phyloP scores from a whole-genome alignment of 768 basidiomycete species.

The Calvatia gigantea region DNA sequence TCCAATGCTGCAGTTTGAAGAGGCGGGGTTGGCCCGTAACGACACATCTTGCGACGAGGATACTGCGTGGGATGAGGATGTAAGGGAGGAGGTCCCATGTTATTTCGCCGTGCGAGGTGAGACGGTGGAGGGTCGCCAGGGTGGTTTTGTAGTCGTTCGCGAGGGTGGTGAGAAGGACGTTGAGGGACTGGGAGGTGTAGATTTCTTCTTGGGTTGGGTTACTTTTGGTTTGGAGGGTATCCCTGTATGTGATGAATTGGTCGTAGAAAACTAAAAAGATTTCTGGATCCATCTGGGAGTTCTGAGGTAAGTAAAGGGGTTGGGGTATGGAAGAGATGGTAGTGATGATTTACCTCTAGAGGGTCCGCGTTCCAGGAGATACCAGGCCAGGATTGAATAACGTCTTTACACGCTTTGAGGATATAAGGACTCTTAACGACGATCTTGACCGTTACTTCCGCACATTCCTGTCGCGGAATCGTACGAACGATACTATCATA shows the following conservation, averaged over 20 bases:
- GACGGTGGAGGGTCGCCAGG: constrained; percentile 40
- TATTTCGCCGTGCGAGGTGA: constrained; percentile 54
- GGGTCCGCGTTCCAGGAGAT: constrained; percentile 61
- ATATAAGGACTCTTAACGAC: constrained; percentile 59
- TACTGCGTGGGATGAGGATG: constrained; percentile 50
- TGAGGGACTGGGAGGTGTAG: constrained; percentile 41
- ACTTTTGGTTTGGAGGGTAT: constrained; percentile 33
- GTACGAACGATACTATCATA: constrained; percentile 51
- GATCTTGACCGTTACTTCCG: constrained; percentile 47
- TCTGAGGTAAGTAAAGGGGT: not conserved
- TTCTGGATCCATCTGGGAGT: constrained; percentile 52
- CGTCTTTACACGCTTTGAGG: constrained; percentile 52
- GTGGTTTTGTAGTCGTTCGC: constrained; percentile 47
- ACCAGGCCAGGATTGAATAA: constrained; percentile 55
- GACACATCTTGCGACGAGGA: constrained; percentile 49
- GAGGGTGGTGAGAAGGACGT: constrained; percentile 47
- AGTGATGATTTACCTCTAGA: constrained; percentile 37
- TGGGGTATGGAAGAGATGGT: not conserved
- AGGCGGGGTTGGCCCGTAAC: constrained; percentile 50
- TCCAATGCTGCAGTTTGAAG: constrained; percentile 41
- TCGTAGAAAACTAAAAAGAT: constrained; percentile 52
- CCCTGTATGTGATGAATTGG: constrained; percentile 41
- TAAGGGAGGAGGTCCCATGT: constrained; percentile 53
- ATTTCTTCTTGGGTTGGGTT: constrained; percentile 35
- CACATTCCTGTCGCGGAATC: constrained; percentile 35